phyloP scores from a whole-genome alignment of 2,329 filamentous ascomycete genomes.

The Aspergillus sp. region DNA sequence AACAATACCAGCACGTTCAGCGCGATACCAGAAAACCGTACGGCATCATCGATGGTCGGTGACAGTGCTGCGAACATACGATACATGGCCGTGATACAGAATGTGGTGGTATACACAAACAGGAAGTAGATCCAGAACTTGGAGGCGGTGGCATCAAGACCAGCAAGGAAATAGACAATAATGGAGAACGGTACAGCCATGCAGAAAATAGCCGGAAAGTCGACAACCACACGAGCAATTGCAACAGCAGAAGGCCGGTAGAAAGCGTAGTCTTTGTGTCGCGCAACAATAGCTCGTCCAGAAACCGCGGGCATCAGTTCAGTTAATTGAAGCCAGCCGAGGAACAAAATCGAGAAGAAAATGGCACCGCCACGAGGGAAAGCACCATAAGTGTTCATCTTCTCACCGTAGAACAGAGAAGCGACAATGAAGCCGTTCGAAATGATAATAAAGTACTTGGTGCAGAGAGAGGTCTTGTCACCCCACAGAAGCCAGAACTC shows the following conservation, averaged over 20 bases:
- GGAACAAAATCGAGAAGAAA: constrained; percentile 68
- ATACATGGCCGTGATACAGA: constrained; percentile 64
- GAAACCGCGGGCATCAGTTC: constrained; percentile 77
- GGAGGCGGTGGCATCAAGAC: constrained; percentile 57
- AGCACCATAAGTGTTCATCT: constrained; percentile 58
- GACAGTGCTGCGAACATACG: constrained; percentile 66
- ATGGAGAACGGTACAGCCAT: constrained; percentile 62
- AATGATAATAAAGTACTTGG: constrained; percentile 77
- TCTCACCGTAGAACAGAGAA: constrained; percentile 72
- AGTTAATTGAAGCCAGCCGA: constrained; percentile 70
- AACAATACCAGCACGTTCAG: constrained; percentile 64
- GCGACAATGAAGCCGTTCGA: constrained; percentile 73
- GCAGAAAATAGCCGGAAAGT: constrained; percentile 60
- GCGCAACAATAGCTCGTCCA: constrained; percentile 67
- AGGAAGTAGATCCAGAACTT: constrained; percentile 68
- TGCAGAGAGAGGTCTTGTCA: constrained; percentile 72
- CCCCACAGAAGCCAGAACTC: constrained; percentile 78
- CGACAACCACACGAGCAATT: constrained; percentile 61
- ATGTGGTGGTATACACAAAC: constrained; percentile 62
- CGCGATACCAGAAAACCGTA: constrained; percentile 61
- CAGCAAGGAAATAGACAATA: constrained; percentile 66
- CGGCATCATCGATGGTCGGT: constrained; percentile 64
- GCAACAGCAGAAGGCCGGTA: constrained; percentile 67
- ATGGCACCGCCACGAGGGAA: constrained; percentile 63
- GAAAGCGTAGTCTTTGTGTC: constrained; percentile 68